A percentile compares a stretch with the other conserved stretches of the same genome.
These are phyloP conservation scores for Candida freyschussii DNA, from an alignment of 1,139 yeast species.

Conservation along the genomic window DNA sequence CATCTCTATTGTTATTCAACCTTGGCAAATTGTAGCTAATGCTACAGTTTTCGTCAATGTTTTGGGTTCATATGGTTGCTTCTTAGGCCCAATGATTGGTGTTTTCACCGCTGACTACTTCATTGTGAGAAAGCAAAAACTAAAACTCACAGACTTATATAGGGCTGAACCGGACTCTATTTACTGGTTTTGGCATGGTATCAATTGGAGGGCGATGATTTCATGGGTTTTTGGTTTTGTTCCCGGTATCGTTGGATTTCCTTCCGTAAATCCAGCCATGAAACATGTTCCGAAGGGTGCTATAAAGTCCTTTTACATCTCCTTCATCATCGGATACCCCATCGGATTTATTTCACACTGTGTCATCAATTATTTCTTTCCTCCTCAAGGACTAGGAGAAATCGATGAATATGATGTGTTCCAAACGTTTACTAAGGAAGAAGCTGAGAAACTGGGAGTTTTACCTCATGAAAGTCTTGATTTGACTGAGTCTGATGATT, in stretches of 20 bases:
- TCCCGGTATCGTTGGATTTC: conserved; percentile 37
- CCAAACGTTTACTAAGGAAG: conserved; percentile 31
- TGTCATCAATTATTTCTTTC: conserved; percentile 27
- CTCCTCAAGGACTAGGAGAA: conserved; percentile 33
- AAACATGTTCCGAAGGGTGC: conserved; percentile 28
- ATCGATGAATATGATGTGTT: conserved; percentile 32
- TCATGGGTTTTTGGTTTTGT: conserved; percentile 30
- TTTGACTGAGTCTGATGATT: conserved; percentile 5
- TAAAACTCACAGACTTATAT: conserved; percentile 30
- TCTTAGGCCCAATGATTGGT: conserved; percentile 31
- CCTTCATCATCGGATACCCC: conserved; percentile 30
- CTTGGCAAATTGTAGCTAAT: conserved; percentile 32
- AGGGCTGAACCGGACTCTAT: conserved; percentile 25
- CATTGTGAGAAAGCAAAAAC: conserved; percentile 27
- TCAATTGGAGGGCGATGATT: conserved; percentile 27
- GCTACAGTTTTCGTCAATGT: conserved; percentile 31
- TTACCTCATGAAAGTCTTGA: conserved; percentile 17
- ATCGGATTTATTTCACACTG: conserved; percentile 29
- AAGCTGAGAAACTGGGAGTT: conserved; percentile 23
- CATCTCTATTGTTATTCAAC: conserved; percentile 29
- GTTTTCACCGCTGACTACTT: conserved; percentile 28
- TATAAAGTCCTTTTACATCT: conserved; percentile 30
- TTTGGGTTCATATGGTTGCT: conserved; percentile 30
- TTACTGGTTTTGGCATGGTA: conserved; percentile 32
- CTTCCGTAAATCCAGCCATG: conserved; percentile 29